Base-by-base conservation (phyloP, 768 basidiomycete species). In the Clitopilus passeckerianus region DNA sequence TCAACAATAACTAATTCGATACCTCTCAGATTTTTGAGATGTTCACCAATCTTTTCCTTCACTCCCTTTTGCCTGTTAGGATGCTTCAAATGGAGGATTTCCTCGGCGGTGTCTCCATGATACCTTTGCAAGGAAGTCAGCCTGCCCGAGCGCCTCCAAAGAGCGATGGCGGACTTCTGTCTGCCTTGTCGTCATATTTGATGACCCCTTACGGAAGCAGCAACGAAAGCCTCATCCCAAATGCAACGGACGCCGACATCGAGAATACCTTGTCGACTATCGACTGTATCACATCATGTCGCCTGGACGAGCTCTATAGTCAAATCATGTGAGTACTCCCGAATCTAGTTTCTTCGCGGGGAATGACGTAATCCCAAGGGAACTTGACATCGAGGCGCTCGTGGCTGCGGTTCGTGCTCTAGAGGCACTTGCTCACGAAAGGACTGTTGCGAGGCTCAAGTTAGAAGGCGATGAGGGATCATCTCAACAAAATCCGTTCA, bases 21-120 rank as follows among this genome's bases (percentile, higher is more conserved):
- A 18, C 20, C 53, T 33, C 18, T 23, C 59, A 97, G 91, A 93
- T 99, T 57, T 98, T 99, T 66, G 96, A 98, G 72, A 98, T 98
- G 88, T 95, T 96, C 74, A 90, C 95, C 68, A 97, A 95, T 34
- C 77, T 99, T 22, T 99, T 98, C 75, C 73, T 98, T 52, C 91
- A 98, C 70, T 95, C 95, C 16, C 79, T 98, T 23, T 77, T 99
- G 16, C 97, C 97, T 0, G 85, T 80, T 9, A 81, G 89, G 54
- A 91, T 99, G 90, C 76, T 97, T 10, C 93, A 96, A 70, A 95
- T 97, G 91, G 96, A 97, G 70, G 97, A 98, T 68, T 98, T 99
- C 76, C 82, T 98, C 8, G 94, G 94, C n/a, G 95, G 95, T 15
- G 85, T 88, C 33, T 90, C 93, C 6, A 89, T 87, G 77, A 98